A percentile compares a stretch with the other conserved stretches of the same genome.
Evolutionary conservation across 2,329 filamentous ascomycete genomes (phyloP).

Genomic region (Trichoderma gracile): DNA sequence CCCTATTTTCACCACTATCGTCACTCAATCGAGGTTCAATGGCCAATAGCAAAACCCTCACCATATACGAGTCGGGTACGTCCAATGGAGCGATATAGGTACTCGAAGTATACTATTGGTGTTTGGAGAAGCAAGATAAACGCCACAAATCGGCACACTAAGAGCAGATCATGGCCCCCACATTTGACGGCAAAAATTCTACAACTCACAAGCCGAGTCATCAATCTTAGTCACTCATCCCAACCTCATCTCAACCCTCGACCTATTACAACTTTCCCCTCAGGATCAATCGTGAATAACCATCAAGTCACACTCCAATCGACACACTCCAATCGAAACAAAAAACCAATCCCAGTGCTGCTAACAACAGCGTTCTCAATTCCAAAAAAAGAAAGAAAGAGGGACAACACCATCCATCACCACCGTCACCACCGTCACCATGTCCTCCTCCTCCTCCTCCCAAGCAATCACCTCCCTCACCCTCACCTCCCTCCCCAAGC

Average conservation of each 20-base stretch:
- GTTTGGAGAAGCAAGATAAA: neutral
- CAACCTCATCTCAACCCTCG: neutral
- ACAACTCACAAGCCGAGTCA: neutral
- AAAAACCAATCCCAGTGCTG: neutral
- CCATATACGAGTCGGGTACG: no score
- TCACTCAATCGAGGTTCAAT: no score
- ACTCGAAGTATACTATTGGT: no score
- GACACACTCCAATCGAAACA: no score
- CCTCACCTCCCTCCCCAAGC: conserved; percentile 39
- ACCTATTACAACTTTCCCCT: no score
- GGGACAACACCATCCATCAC: no score
- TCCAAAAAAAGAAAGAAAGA: neutral
- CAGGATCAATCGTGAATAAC: no score
- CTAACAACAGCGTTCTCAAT: neutral
- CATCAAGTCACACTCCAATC: no score
- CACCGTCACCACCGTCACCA: neutral
- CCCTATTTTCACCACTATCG: no score
- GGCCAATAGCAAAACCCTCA: no score
- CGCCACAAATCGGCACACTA: conserved; percentile 14
- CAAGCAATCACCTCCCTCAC: conserved; percentile 20
- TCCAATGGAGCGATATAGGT: no score
- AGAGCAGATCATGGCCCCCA: neutral
- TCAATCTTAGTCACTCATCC: conserved; percentile 5
- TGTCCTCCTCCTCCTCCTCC: conserved; percentile 12
- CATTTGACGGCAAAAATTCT: conserved; percentile 14